phyloP scores from a whole-genome alignment of 371 early-diverging fungal genomes.

The Mucor velutinosus region DNA sequence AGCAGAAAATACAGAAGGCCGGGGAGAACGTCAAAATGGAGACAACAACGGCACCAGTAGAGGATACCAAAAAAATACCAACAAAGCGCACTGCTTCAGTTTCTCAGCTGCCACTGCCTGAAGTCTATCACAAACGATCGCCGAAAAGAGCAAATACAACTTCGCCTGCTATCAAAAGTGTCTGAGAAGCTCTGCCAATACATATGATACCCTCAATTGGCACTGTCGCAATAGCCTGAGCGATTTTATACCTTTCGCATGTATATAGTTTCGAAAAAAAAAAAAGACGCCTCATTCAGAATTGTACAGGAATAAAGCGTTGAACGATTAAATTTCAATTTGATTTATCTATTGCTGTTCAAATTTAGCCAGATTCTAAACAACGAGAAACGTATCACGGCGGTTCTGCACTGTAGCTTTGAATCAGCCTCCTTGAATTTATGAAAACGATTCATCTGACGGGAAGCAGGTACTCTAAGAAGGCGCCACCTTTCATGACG shows the following conservation, averaged over 20 bases:
- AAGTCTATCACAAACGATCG: neutral
- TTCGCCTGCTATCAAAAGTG: neutral
- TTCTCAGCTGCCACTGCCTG: neutral
- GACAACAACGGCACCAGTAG: neutral
- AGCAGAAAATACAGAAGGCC: constrained; percentile 9
- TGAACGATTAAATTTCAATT: neutral
- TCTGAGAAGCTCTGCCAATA: neutral
- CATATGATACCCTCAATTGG: neutral
- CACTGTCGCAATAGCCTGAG: neutral
- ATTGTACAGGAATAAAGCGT: neutral
- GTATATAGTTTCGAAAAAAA: neutral
- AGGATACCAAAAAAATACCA: neutral
- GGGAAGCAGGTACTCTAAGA: too few relatives aligned
- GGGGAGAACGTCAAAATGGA: neutral
- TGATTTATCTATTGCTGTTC: too few relatives aligned
- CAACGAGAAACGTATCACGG: too few relatives aligned
- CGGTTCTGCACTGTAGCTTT: too few relatives aligned
- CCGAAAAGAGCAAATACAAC: neutral
- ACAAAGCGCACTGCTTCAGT: neutral
- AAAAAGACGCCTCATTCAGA: neutral
- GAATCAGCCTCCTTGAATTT: too few relatives aligned
- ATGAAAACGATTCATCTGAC: too few relatives aligned
- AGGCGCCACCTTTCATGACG: too few relatives aligned
- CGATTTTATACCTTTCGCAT: neutral
- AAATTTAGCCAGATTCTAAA: too few relatives aligned